Evolutionary conservation across 2,329 filamentous ascomycete species (phyloP).

Genomic region (Aspergillus udagawae): DNA sequence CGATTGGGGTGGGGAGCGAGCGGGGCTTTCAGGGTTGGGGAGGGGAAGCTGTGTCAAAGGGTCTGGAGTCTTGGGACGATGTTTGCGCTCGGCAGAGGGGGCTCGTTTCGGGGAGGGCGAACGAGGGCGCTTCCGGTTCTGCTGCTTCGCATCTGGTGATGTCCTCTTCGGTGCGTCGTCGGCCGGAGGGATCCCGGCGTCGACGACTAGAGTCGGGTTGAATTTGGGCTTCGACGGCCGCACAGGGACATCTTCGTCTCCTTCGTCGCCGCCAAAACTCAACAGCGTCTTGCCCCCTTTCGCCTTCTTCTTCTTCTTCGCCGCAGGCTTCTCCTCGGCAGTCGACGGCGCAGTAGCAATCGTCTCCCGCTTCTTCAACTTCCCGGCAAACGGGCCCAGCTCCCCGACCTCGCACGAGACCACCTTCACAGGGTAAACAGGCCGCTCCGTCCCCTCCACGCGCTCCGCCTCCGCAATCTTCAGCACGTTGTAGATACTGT

Average conservation of each 20-base stretch:
- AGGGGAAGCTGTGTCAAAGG: slow-evolving; percentile 43
- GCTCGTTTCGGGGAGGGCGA: slow-evolving; percentile 30
- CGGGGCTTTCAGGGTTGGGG: slow-evolving; percentile 41
- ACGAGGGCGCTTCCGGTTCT: slow-evolving; percentile 27
- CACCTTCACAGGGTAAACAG: slow-evolving; percentile 80
- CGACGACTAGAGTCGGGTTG: slow-evolving; percentile 43
- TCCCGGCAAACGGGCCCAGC: slow-evolving; percentile 43
- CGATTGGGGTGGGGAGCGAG: slow-evolving; percentile 29
- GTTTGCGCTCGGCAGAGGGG: slow-evolving; percentile 26
- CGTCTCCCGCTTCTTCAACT: slow-evolving; percentile 41
- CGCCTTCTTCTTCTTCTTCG: slow-evolving; percentile 28
- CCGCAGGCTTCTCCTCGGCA: slow-evolving; percentile 23
- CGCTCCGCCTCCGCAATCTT: slow-evolving; percentile 90
- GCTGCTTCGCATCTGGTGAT: slow-evolving; percentile 9
- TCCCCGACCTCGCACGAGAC: slow-evolving; percentile 44
- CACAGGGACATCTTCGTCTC: slow-evolving; percentile 33
- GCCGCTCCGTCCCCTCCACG: slow-evolving; percentile 72
- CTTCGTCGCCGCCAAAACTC: slow-evolving; percentile 26
- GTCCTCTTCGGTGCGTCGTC: slow-evolving; percentile 12
- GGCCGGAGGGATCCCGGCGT: slow-evolving; percentile 19
- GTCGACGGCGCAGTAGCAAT: slow-evolving; percentile 24
- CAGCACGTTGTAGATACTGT: slow-evolving; percentile 93
- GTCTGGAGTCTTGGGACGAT: slow-evolving; percentile 37
- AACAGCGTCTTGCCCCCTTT: slow-evolving; percentile 7
- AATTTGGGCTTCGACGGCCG: slow-evolving; percentile 45